These are phyloP conservation scores for Verticillium zaregamsianum DNA, from an alignment of 2,329 filamentous ascomycete genomes.

Conservation along the genomic window DNA sequence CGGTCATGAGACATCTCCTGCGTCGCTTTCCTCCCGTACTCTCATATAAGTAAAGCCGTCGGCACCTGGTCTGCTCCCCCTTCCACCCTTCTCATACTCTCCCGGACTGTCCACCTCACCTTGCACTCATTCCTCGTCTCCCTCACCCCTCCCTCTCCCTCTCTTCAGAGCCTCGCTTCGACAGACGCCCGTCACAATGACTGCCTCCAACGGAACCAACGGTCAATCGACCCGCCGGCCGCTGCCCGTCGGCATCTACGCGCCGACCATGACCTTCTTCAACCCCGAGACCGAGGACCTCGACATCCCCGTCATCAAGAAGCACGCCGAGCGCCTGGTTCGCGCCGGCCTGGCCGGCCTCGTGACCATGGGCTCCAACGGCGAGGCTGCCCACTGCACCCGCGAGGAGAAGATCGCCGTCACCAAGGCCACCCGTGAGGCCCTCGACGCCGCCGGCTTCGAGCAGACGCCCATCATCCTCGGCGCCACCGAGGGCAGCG, in stretches of 20 bases:
- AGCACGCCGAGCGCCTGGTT: constrained; percentile 74
- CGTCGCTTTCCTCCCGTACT: constrained; percentile 12
- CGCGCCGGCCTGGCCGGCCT: constrained; percentile 75
- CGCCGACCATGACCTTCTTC: constrained; percentile 90
- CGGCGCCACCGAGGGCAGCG: constrained; percentile 76
- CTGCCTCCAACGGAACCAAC: constrained; percentile 14
- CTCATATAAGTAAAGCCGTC: constrained; percentile 19
- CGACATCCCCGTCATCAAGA: constrained; percentile 74
- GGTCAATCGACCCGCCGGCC: constrained; percentile 37
- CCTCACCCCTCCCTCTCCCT: constrained; percentile 3
- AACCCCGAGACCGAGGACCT: constrained; percentile 78
- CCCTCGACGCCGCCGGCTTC: constrained; percentile 78
- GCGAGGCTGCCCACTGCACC: constrained; percentile 81
- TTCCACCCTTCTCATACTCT: constrained; percentile 13
- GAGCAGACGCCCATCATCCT: constrained; percentile 72
- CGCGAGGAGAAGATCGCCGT: constrained; percentile 72
- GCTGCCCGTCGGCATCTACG: constrained; percentile 79
- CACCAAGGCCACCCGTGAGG: constrained; percentile 73
- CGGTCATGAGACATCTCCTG: constrained; percentile 26
- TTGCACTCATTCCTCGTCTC: constrained; percentile 3
- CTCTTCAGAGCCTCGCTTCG: neutral
- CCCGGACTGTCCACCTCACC: constrained; percentile 10
- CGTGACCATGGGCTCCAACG: constrained; percentile 86
- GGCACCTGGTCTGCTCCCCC: neutral
- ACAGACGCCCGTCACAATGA: constrained; percentile 8